Evolutionary conservation across 2,329 filamentous ascomycete genomes (phyloP).

Genomic region (Orbilia brochopaga): DNA sequence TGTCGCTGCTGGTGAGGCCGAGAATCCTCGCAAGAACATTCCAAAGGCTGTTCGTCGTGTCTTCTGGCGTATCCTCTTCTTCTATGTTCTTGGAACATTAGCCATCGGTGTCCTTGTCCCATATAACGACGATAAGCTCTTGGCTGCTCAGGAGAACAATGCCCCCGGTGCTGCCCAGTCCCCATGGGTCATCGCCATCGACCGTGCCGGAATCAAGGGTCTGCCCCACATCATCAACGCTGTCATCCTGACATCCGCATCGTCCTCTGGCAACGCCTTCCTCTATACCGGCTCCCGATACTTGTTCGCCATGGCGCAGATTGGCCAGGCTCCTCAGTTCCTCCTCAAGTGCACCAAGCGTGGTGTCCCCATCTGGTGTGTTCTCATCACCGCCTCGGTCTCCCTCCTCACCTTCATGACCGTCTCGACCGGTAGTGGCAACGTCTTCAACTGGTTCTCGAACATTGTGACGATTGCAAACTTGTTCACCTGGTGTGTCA

Average conservation of each 20-base stretch:
- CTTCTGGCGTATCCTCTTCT: conserved; percentile 68
- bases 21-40: conserved; percentile 70
- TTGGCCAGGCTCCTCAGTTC: conserved; percentile 69
- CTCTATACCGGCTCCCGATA: conserved; percentile 64
- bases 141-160: conserved; percentile 58
- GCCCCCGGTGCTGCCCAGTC: conserved; percentile 58
- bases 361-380: conserved; percentile 67
- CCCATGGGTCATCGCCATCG: conserved; percentile 64
- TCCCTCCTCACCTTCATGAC: conserved; percentile 55
- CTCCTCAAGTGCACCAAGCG: conserved; percentile 68
- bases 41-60: conserved; percentile 70
- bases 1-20: conserved; percentile 70
- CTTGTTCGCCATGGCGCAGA: conserved; percentile 65
- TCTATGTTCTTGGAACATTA: conserved; percentile 69
- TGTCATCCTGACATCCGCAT: conserved; percentile 70
- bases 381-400: conserved; percentile 60
- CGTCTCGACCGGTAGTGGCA: conserved; percentile 58
- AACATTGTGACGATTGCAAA: conserved; percentile 71
- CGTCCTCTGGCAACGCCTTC: conserved; percentile 65
- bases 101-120: conserved; percentile 68
- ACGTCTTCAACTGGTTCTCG: conserved; percentile 72
- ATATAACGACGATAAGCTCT: conserved; percentile 61
- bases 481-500: conserved; percentile 67
- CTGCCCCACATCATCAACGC: conserved; percentile 73
- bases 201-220: conserved; percentile 59